Evolutionary conservation across 805 yeast species (phyloP).

Genomic region (Ogataea ganodermae): DNA sequence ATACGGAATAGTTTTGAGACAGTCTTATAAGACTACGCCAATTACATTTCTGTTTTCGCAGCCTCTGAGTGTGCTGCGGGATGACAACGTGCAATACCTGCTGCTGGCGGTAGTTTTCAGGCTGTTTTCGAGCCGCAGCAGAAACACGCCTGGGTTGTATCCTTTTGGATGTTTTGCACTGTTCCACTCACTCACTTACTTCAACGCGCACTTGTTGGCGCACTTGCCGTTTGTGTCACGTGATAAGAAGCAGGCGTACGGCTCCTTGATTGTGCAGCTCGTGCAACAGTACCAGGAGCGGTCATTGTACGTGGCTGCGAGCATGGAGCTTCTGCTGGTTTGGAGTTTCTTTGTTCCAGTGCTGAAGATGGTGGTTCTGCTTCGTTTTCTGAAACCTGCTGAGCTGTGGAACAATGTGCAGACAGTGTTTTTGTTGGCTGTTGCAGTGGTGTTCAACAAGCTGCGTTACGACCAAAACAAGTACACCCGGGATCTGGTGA

Average conservation of each 20-base stretch:
- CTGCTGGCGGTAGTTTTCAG: constrained; percentile 41
- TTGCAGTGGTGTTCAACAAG: constrained; percentile 58
- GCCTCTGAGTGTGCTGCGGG: constrained; percentile 36
- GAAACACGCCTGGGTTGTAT: constrained; percentile 44
- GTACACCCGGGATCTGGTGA: constrained; percentile 52
- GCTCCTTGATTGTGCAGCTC: constrained; percentile 35
- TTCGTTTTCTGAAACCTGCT: constrained; percentile 35
- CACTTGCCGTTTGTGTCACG: constrained; percentile 40
- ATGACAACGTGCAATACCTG: constrained; percentile 69
- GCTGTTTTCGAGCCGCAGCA: constrained; percentile 34
- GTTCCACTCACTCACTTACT: constrained; percentile 64
- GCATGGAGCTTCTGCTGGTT: constrained; percentile 46
- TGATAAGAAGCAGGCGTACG: constrained; percentile 29
- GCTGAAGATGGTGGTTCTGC: constrained; percentile 43
- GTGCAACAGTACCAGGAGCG: constrained; percentile 44
- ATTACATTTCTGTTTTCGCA: constrained; percentile 31
- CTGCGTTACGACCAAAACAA: constrained; percentile 59
- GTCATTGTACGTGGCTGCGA: constrained; percentile 46
- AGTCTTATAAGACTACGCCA: constrained; percentile 49
- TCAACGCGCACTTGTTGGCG: constrained; percentile 56
- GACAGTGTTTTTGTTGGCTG: constrained; percentile 41
- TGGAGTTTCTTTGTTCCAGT: constrained; percentile 41
- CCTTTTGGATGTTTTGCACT: constrained; percentile 64
- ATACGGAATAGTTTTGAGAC: constrained; percentile 62
- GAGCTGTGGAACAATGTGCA: constrained; percentile 33